These are phyloP conservation scores for Fusarium ramigenum DNA, from an alignment of 2,329 filamentous ascomycete genomes.

Conservation along the genomic window DNA sequence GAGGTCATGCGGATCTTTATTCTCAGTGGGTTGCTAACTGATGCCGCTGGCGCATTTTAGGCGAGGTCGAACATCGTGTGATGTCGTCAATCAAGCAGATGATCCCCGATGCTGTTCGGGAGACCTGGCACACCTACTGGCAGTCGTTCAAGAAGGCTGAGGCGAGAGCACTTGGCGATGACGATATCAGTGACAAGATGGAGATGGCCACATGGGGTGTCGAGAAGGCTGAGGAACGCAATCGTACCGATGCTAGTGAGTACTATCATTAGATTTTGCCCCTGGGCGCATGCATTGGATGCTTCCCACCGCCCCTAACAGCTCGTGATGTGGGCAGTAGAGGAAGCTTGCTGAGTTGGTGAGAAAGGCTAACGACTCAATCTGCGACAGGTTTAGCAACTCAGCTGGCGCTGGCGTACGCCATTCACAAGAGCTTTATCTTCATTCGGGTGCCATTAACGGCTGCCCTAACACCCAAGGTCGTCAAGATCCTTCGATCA, in stretches of 20 bases:
- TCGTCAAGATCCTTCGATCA: conserved; percentile 85
- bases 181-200: conserved; percentile 55
- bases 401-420: conserved; percentile 91
- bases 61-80: conserved; percentile 72
- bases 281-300: conserved; percentile 16
- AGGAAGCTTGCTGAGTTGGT: conserved; percentile 9
- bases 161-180: conserved; percentile 53
- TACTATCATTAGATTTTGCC: conserved; percentile 42
- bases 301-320: not conserved
- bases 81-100: conserved; percentile 66
- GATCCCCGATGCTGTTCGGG: conserved; percentile 68
- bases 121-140: conserved; percentile 61
- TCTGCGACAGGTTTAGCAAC: conserved; percentile 69
- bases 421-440: conserved; percentile 97
- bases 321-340: not conserved
- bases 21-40: conserved; percentile 24
- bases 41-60: conserved; percentile 47
- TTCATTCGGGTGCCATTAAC: conserved; percentile 94
- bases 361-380: conserved; percentile 38
- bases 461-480: conserved; percentile 88
- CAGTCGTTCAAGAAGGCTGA: conserved; percentile 58
- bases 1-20: not conserved
- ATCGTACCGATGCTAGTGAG: conserved; percentile 78
- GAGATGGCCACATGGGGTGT: conserved; percentile 69
- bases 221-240: conserved; percentile 68